Evolutionary conservation across 106 monocot species (phyloP), one percentile per base, ranked within the genome.

Genomic region (Allium fistulosum): DNA sequence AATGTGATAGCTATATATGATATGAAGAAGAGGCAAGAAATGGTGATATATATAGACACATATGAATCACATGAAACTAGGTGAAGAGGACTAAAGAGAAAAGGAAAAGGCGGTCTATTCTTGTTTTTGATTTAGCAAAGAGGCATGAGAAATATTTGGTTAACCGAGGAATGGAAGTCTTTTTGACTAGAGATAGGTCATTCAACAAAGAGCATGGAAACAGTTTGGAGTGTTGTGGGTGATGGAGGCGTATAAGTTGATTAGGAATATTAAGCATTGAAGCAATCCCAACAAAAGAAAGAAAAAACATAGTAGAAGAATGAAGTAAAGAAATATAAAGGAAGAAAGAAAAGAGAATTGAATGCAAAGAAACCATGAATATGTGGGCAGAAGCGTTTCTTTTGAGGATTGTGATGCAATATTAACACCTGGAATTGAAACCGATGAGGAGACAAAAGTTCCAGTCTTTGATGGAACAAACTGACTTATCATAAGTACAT

Each of bases 241-340:
- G 37, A 37, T 37, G 65, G 53, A 55, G 13, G 65, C 65, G 45
- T 65, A 49, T 64, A 17, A n/a, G 17, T 65, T 62, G 9, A 14
- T 46, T 22, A 15, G 45, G 65, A 65, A 65, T 65, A 47, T 65
- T 49, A 47, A 48, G 65, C 65, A 65, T 48, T 49, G 65, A 65
- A 65, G 65, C 65, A 65, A 65, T 48, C 11, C 49, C 49, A 17
- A 17, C 47, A 14, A 49, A 10, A 4, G 65, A 16, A n/a, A 47
- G 46, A 47, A 10, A 7, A 46, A 37, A 55, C 15, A 12, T 12
- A 55, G 6, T 12, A 2, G 37, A 37, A 5, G 53, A 12, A 55
- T 11, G 53, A 62, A 62, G 49, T 17, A 46, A 16, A 18, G 37
- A 46, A 17, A 46, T 13, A 48, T 17, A 9, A 49, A 63, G 16